phyloP scores from a whole-genome alignment of 2,329 filamentous ascomycete species.

The Colletotrichum simmondsii region DNA sequence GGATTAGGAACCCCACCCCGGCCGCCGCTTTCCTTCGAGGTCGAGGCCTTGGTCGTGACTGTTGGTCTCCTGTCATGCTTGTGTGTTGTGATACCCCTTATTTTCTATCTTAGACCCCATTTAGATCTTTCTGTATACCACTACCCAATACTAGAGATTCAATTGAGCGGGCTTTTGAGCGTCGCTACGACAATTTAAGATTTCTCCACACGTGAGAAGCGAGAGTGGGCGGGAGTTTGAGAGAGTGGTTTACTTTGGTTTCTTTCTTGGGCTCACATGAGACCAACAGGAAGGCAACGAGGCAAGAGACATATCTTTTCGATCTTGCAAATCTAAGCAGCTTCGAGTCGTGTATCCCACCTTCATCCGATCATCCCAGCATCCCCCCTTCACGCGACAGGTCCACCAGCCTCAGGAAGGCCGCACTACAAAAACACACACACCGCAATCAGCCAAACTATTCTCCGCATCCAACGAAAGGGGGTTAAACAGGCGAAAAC shows the following conservation, averaged over 20 bases:
- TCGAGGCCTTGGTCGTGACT: neutral
- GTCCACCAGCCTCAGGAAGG: neutral
- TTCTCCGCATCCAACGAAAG: rapidly evolving
- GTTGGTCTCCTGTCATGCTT: neutral
- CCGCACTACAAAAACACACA: neutral
- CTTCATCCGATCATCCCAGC: neutral
- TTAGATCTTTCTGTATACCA: neutral
- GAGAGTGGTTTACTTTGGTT: no score
- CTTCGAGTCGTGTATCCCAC: neutral
- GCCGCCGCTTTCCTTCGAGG: neutral
- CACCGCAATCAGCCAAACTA: neutral
- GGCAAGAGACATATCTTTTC: neutral
- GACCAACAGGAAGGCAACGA: no score
- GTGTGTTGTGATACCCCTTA: constrained; percentile 6
- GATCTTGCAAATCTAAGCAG: neutral
- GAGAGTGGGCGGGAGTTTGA: neutral
- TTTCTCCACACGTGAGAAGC: neutral
- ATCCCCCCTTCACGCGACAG: neutral
- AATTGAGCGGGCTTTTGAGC: neutral
- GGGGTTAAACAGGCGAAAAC: no score
- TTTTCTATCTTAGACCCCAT: neutral
- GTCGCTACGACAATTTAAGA: no score
- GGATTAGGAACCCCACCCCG: neutral
- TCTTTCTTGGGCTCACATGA: no score
- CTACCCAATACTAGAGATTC: no score